Evolutionary conservation across 2,329 filamentous ascomycete genomes (phyloP), one percentile per base, ranked within the genome.

Genomic region (Diplocarpon rosae): DNA sequence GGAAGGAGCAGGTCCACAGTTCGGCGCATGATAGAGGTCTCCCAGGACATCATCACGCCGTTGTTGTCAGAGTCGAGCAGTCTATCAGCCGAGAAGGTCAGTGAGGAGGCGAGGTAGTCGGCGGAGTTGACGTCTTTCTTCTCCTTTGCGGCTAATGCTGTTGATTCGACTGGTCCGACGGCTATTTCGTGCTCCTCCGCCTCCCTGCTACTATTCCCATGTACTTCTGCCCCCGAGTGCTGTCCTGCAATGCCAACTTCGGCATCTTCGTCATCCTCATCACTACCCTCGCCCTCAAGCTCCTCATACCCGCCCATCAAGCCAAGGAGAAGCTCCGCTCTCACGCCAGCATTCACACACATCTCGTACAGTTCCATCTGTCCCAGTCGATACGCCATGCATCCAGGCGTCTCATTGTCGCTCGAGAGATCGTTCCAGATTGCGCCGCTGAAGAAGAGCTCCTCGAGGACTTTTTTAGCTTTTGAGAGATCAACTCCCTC

Each of bases 391-490:
- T 72, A 70, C 8, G 92, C 92, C 35, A 95, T 69, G 62, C 90
- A 96, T 7, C 88, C 92, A 0, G 92, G 88, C 2, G 92, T 96
- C 70, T 96, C 90, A 56, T 87, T 76, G 55, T 85, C 82, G 53
- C 71, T 67, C 63, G 96, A 87, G 45, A 96, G 70, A 62, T 95
- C 89, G 66, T 98, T 98, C 92, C 92, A 98, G 55, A 96, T 95
- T 10, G 87, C 92, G 28, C 92, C 92, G 55, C 84, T 83, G 58
- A 89, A 75, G 48, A 96, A 78, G 7, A 96, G 72, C 59, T 92
- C 76, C 54, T 76, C 75, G 4, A 95, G 69, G 0, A 82, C 81
- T 42, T 79, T 76, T 44, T 74, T 72, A 2, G 80, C 84, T 32
- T 75, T 74, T 37, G 80, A 74, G 28, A 83, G 63, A 33, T 62